Percentiles rank a stretch among this genome's conserved stretches.
Evolutionary conservation across 352 stramenopile genomes (phyloP).

Genomic region (Phytophthora europaea): DNA sequence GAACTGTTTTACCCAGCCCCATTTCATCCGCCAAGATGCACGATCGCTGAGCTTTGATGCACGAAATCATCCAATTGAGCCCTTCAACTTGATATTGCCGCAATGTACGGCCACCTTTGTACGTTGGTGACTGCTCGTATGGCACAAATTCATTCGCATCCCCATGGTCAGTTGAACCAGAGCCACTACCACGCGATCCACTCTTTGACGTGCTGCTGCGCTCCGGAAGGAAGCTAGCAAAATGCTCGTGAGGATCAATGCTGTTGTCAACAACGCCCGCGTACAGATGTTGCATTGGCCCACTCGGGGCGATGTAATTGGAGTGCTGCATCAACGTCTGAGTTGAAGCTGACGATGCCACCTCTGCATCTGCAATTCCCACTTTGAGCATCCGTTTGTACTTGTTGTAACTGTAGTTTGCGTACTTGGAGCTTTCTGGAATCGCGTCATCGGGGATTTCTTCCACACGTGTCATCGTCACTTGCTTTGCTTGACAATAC

Average conservation of each 20-base stretch:
- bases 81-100: conserved; percentile 89
- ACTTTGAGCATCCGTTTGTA: conserved; percentile 76
- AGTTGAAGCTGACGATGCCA: conserved; percentile 40
- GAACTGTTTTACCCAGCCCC: conserved; percentile 96
- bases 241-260: conserved; percentile 91
- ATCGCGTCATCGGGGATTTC: conserved; percentile 48
- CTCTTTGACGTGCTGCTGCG: conserved; percentile 20
- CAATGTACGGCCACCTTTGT: conserved; percentile 86
- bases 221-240: conserved; percentile 85
- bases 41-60: conserved; percentile 89
- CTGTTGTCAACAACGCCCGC: conserved; percentile 91
- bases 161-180: conserved; percentile 18
- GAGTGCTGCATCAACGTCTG: conserved; percentile 52
- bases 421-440: conserved; percentile 57
- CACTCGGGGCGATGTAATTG: conserved; percentile 81
- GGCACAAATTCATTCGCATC: conserved; percentile 82
- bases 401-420: conserved; percentile 77
- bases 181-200: conserved; percentile 15
- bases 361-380: conserved; percentile 45
- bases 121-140: conserved; percentile 92
- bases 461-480: conserved; percentile 56
- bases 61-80: conserved; percentile 92
- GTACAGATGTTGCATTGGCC: conserved; percentile 90
- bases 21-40: conserved; percentile 94
- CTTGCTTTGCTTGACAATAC: conserved; percentile 71